Evolutionary conservation across 73 alveolate species (phyloP).

Genomic region (Paramecium bursaria): DNA sequence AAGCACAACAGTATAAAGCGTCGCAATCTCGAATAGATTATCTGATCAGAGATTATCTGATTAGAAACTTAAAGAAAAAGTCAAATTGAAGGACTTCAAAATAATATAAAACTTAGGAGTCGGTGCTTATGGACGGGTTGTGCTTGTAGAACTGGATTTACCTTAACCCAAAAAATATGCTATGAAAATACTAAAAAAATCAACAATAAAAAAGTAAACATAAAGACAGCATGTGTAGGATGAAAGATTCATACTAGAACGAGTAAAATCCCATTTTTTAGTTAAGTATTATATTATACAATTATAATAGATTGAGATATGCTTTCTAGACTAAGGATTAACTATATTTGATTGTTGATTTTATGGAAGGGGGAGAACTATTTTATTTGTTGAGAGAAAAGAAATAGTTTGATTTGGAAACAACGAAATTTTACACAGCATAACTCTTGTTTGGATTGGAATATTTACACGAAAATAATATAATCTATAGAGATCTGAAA

Average conservation of each 20-base stretch:
- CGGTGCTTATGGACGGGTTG: conserved; percentile 90
- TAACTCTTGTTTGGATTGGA: conserved; percentile 73
- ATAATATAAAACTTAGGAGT: conserved; percentile 77
- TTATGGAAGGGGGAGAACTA: conserved; percentile 94
- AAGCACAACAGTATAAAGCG: too few species aligned
- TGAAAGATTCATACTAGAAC: conserved; percentile 83
- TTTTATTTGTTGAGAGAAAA: conserved; percentile 63
- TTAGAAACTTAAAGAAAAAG: too few species aligned
- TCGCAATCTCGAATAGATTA: too few species aligned
- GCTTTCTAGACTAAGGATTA: conserved; percentile 88
- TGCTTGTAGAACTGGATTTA: conserved; percentile 75
- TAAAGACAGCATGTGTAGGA: conserved; percentile 55
- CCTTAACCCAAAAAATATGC: conserved; percentile 77
- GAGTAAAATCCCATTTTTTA: conserved; percentile 83
- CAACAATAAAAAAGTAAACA: conserved; percentile 60
- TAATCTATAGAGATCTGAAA: conserved; percentile 85
- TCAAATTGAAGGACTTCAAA: too few species aligned
- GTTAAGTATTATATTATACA: too few species aligned
- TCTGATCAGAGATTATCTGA: too few species aligned
- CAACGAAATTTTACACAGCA: conserved; percentile 61
- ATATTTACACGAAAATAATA: conserved; percentile 74
- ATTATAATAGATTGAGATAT: conserved; percentile 82
- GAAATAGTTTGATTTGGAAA: conserved; percentile 15
- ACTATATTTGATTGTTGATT: conserved; percentile 91
- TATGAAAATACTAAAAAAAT: conserved; percentile 88